A percentile compares a stretch with the other conserved stretches of the same genome.
These are phyloP conservation scores for Heteromeles arbutifolia DNA, from an alignment of 306 rosid species.

Conservation along the genomic window DNA sequence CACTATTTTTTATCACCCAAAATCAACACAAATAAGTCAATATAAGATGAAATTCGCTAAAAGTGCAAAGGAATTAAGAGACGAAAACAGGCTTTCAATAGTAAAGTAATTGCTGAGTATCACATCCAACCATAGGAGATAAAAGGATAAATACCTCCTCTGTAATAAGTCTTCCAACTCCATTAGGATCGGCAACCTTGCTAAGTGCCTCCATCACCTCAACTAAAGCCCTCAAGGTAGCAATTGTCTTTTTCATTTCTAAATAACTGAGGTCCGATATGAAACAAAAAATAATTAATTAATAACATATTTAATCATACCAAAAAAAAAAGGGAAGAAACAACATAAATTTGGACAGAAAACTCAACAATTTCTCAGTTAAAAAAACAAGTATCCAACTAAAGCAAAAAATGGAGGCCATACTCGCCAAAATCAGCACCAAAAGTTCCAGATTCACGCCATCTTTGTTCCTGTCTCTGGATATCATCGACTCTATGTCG, in stretches of 20 bases:
- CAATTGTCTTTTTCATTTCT: slow-evolving; percentile 64
- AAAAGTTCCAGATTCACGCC: slow-evolving; percentile 79
- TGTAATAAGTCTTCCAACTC: slow-evolving; percentile 70
- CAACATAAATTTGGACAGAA: background rate
- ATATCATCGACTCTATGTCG: slow-evolving; percentile 74
- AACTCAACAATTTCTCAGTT: background rate
- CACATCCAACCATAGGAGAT: slow-evolving; percentile 15
- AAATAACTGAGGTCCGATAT: slow-evolving; percentile 47
- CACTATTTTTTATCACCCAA: background rate
- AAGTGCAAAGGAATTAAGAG: background rate
- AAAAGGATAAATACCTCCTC: slow-evolving; percentile 65
- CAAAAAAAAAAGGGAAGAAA: background rate
- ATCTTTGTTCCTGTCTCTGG: slow-evolving; percentile 65
- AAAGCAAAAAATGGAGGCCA: slow-evolving; percentile 19
- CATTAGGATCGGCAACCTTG: slow-evolving; percentile 69
- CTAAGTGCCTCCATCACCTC: slow-evolving; percentile 93
- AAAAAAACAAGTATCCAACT: background rate
- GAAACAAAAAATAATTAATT: slow-evolving; percentile 23
- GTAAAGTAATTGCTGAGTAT: background rate
- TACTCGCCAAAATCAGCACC: slow-evolving; percentile 79
- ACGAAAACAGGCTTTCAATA: slow-evolving; percentile 9
- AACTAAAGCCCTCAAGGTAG: slow-evolving; percentile 74
- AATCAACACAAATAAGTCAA: background rate
- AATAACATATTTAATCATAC: slow-evolving; percentile 6
- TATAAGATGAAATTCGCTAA: background rate